Base-by-base conservation (phyloP, 139 green algal species). In the Parachlorella kessleri region DNA sequence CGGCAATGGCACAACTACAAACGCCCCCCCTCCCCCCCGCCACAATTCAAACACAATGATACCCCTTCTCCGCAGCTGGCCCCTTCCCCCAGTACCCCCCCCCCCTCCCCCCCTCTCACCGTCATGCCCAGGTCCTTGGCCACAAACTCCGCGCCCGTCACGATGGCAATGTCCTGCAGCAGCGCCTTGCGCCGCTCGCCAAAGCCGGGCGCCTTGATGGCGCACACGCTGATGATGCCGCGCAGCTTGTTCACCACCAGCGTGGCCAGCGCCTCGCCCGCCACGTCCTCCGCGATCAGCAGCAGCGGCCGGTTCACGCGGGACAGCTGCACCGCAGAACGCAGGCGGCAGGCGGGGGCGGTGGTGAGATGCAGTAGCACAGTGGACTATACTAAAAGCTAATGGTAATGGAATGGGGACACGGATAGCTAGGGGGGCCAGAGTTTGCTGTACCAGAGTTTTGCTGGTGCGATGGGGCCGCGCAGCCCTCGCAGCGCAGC, bases 181-280 rank as follows among this genome's bases (percentile, higher is more conserved):
- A 97, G 89, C 3, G 93, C 91, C 87, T 97, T 97, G 68, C 94
- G 81, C 23, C 92, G 83, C 84, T 97, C 94, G 23, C 93, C 93
- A 89, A 98, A 92, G 80, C 96, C 94, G 77, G 94, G 92, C 23
- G 94, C 90, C 85, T 96, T 96, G 84, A 96, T 94, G 42, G 93
- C 93, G 70, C 80, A 88, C 38, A 99, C 97, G 59, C 96, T 93
- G 64, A 99, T 80, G 55, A 99, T 94, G 79, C 96, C 96, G 73
- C 96, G 90, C 81, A 99, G 88, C 92, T 99, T 99, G 94, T 99
- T 99, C 1, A 99, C 96, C 41, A 99, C 95, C 73, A 99, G 92
- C 6, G 96, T 99, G 54, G 96, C 96, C 66, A 99, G 89, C 9
- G 96, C 96, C 89, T 99, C 96, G 38, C 91, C 88, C 23, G 92